A percentile compares a stretch with the other conserved stretches of the same genome.
phyloP scores from a whole-genome alignment of 306 rosid genomes.

The Glycine soja region DNA sequence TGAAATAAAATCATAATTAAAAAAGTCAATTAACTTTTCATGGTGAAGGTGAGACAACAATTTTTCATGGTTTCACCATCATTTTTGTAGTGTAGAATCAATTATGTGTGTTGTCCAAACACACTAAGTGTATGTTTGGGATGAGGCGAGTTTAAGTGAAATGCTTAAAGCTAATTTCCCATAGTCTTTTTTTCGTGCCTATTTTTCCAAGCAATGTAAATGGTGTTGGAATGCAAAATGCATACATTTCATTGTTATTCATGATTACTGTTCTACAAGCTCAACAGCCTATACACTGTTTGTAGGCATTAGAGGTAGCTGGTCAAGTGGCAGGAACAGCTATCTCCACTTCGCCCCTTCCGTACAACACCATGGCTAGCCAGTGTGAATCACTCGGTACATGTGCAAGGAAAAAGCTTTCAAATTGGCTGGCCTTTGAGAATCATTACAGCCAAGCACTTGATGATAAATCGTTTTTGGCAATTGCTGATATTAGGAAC shows the following conservation, averaged over 20 bases:
- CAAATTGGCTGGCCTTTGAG: conserved; percentile 90
- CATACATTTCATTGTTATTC: background rate
- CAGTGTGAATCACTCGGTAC: conserved; percentile 96
- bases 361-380: conserved; percentile 91
- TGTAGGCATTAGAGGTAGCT: conserved; percentile 94
- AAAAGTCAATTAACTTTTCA: too few relatives aligned
- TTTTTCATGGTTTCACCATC: too few relatives aligned
- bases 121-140: background rate
- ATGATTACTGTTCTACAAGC: conserved; percentile 3
- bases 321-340: conserved; percentile 92
- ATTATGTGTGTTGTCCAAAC: background rate
- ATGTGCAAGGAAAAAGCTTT: conserved; percentile 84
- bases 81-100: background rate
- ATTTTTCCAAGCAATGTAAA: conserved; percentile 19
- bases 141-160: background rate
- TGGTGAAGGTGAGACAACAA: too few relatives aligned
- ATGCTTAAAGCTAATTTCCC: background rate
- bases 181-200: background rate
- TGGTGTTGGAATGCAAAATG: background rate
- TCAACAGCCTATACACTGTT: conserved; percentile 17
- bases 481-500: conserved; percentile 50
- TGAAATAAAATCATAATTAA: too few relatives aligned
- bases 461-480: conserved; percentile 49
- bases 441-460: conserved; percentile 55
- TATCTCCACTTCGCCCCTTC: conserved; percentile 83